phyloP scores from a whole-genome alignment of 169 alveolate genomes.

The Eimeria zaria region DNA sequence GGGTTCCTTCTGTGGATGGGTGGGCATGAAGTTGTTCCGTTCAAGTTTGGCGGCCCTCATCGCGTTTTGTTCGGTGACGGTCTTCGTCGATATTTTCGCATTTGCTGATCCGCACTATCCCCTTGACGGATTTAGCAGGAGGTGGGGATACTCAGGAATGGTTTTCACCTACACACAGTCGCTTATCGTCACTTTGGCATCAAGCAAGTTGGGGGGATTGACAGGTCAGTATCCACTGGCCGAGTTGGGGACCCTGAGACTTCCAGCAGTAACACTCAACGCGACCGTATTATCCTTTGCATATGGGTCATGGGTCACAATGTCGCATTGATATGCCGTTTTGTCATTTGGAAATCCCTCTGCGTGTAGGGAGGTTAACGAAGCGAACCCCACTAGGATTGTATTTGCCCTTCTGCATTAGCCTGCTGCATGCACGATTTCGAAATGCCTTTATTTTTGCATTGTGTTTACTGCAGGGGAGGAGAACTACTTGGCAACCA shows the following conservation, averaged over 20 bases:
- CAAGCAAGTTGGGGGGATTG: conserved; percentile 67
- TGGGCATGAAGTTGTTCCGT: conserved; percentile 34
- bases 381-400: background rate
- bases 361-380: background rate
- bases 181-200: conserved; percentile 60
- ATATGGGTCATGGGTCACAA: background rate
- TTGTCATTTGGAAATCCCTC: background rate
- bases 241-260: background rate
- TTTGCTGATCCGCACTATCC: conserved; percentile 65
- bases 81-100: conserved; percentile 46
- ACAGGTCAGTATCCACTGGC: conserved; percentile 43
- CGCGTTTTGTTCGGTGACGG: conserved; percentile 37
- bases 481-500: conserved; percentile 55
- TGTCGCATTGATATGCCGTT: background rate
- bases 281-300: background rate
- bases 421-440: background rate
- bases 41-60: conserved; percentile 66
- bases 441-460: background rate
- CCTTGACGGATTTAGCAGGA: conserved; percentile 65
- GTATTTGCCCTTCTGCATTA: background rate
- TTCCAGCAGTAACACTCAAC: no score
- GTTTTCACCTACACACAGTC: conserved; percentile 80
- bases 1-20: conserved; percentile 68
- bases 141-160: conserved; percentile 80
- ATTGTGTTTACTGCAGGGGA: conserved; percentile 60